Conservation (phyloP, 305 asterid genomes). For the Rubia tinctorum region DNA sequence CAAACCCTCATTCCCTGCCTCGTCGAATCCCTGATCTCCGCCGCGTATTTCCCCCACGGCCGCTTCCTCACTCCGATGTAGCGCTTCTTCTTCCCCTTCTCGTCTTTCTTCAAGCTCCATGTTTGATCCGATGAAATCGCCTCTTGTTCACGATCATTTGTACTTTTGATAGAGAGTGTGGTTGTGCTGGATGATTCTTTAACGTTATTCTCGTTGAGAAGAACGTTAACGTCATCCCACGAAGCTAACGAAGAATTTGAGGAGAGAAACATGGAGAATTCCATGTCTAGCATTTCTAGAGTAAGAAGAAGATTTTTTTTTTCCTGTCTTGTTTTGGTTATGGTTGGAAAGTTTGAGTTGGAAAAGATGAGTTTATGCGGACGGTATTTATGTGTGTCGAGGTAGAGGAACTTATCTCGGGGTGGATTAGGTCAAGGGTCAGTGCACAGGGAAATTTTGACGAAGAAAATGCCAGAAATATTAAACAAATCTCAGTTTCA, state of each 20-base stretch:
- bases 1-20: conserved; percentile 28
- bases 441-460: conserved; percentile 4
- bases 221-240: conserved; percentile 1
- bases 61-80: conserved; percentile 37
- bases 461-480: neutral
- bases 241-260: neutral
- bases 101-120: neutral
- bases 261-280: conserved; percentile 2
- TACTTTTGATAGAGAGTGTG: neutral
- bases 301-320: neutral
- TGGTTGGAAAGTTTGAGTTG: neutral
- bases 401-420: neutral
- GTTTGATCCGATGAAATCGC: neutral
- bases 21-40: conserved; percentile 34
- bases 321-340: neutral
- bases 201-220: neutral
- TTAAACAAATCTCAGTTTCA: neutral
- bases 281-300: neutral
- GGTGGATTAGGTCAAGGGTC: conserved; percentile 9
- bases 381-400: neutral
- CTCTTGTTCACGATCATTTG: neutral
- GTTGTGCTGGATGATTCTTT: neutral
- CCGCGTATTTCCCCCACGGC: conserved; percentile 45
- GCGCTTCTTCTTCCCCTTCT: conserved; percentile 8
- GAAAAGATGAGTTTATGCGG: neutral